These are phyloP conservation scores for Corymbia calophylla DNA, from an alignment of 441 rosid genomes.

Conservation along the genomic window DNA sequence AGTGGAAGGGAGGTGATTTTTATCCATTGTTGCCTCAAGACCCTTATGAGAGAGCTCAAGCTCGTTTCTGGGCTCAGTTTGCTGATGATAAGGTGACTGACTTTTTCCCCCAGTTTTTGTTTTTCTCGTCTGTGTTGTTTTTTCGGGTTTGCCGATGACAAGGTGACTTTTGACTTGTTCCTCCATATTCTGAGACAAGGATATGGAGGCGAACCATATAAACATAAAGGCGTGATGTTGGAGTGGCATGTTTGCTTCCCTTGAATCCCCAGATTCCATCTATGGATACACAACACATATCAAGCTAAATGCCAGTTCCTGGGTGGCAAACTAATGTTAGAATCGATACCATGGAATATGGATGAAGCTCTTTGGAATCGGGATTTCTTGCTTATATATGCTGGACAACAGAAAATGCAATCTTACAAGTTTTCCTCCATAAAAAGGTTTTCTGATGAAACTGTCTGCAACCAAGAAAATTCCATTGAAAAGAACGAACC, in stretches of 20 bases:
- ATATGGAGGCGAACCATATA: not conserved
- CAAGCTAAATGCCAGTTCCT: not conserved
- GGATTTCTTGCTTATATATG: not conserved
- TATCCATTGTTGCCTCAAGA: no score
- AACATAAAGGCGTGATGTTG: not conserved
- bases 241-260: not conserved
- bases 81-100: no score
- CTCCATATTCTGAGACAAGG: not conserved
- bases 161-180: no score
- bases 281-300: not conserved
- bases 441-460: not conserved
- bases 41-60: not conserved
- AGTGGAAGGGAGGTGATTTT: no score
- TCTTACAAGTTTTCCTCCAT: not conserved
- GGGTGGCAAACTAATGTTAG: not conserved
- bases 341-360: not conserved
- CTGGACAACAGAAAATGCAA: not conserved
- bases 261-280: not conserved
- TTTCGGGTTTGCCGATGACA: no score
- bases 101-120: no score
- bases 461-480: not conserved
- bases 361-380: not conserved
- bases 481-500: not conserved
- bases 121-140: no score
- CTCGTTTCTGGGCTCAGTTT: no score